A percentile compares a stretch with the other conserved stretches of the same genome.
phyloP scores from a whole-genome alignment of 345 rosid species.

The Bretschneidera sinensis region DNA sequence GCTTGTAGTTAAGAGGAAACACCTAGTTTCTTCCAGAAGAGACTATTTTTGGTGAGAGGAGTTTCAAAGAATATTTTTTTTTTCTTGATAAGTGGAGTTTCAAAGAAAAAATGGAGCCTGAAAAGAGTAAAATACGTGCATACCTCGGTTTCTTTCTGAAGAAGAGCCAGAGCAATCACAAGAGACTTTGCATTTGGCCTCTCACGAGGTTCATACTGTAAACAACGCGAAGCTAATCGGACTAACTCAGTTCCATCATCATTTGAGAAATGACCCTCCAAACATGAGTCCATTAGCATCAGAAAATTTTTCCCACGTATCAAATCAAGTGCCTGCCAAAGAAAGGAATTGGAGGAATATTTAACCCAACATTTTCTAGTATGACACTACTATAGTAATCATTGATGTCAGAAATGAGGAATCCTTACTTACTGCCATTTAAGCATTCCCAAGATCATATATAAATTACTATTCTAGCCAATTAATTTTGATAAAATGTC shows the following conservation, averaged over 20 bases:
- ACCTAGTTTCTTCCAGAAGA: not conserved
- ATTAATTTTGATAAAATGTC: too few species aligned
- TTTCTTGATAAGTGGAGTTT: too few species aligned
- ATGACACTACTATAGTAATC: not conserved
- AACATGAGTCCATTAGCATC: slow-evolving; percentile 82
- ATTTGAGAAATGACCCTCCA: slow-evolving; percentile 76
- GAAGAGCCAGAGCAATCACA: slow-evolving; percentile 58
- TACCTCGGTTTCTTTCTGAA: slow-evolving; percentile 77
- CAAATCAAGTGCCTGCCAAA: slow-evolving; percentile 74
- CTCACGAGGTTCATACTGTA: slow-evolving; percentile 84
- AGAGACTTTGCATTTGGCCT: slow-evolving; percentile 86
- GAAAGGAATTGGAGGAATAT: slow-evolving; percentile 11
- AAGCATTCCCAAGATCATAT: too few species aligned
- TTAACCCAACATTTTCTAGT: not conserved
- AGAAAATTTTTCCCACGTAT: slow-evolving; percentile 73
- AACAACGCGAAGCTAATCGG: slow-evolving; percentile 76
- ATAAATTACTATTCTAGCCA: too few species aligned
- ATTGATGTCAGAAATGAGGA: too few species aligned
- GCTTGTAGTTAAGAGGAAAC: not conserved
- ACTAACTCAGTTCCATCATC: slow-evolving; percentile 85
- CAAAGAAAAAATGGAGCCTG: too few species aligned
- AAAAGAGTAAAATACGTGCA: not conserved
- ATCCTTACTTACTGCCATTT: too few species aligned
- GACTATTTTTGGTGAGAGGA: not conserved
- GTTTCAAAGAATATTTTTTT: not conserved